These are phyloP conservation scores for Trypanosoma mega DNA, from an alignment of 208 protist species.

Conservation along the genomic window DNA sequence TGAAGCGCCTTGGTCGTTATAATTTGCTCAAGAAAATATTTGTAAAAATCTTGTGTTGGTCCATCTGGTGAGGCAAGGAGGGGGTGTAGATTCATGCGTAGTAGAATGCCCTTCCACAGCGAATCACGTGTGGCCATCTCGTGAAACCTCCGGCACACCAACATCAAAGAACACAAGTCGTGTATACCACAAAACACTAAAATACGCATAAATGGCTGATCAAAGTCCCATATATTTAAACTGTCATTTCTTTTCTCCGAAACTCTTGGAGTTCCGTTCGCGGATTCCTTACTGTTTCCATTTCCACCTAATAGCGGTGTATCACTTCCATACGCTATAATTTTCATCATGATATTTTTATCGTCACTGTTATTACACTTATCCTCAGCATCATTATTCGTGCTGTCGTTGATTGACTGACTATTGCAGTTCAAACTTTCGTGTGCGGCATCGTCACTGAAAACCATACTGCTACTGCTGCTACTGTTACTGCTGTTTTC, in stretches of 20 bases:
- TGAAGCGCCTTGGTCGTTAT: constrained; percentile 65
- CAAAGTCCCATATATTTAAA: background rate
- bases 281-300: no score
- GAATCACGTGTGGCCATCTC: constrained; percentile 35
- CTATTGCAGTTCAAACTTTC: background rate
- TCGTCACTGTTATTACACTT: no score
- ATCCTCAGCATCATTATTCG: no score
- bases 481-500: constrained; percentile 1
- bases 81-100: constrained; percentile 42
- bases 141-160: constrained; percentile 34
- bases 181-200: constrained; percentile 42
- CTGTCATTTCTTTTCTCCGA: no score
- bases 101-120: constrained; percentile 49
- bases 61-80: constrained; percentile 37
- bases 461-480: background rate
- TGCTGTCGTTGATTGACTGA: no score
- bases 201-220: constrained; percentile 20
- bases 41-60: constrained; percentile 36
- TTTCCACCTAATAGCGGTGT: no score
- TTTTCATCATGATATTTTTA: no score
- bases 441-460: background rate
- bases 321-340: no score
- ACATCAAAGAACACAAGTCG: constrained; percentile 44
- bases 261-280: no score
- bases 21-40: constrained; percentile 64